A percentile compares a stretch with the other conserved stretches of the same genome.
Conservation (phyloP, 2,329 filamentous ascomycete genomes). For the Lojkania enalia region DNA sequence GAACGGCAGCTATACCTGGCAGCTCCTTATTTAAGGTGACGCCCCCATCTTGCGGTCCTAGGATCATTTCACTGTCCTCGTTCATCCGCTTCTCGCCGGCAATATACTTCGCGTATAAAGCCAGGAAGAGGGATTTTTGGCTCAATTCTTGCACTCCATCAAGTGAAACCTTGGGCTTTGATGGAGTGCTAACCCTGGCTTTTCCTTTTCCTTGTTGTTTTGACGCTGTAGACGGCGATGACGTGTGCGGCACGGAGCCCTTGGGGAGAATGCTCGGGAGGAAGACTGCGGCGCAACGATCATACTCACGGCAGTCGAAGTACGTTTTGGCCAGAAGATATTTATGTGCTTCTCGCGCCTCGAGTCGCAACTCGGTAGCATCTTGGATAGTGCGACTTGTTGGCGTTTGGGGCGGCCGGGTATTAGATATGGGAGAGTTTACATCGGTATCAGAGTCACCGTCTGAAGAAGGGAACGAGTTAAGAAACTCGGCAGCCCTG, state of each 20-base stretch:
- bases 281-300: conserved; percentile 88
- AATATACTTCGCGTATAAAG: conserved; percentile 88
- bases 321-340: conserved; percentile 91
- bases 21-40: conserved; percentile 85
- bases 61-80: conserved; percentile 95
- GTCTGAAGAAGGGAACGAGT: conserved; percentile 69
- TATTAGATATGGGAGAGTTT: conserved; percentile 62
- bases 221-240: conserved; percentile 36
- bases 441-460: conserved; percentile 59
- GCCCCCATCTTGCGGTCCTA: conserved; percentile 88
- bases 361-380: conserved; percentile 72
- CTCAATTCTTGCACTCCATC: conserved; percentile 62
- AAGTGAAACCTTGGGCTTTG: conserved; percentile 37
- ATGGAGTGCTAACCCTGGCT: conserved; percentile 47
- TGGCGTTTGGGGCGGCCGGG: conserved; percentile 50
- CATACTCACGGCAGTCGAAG: conserved; percentile 93
- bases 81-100: conserved; percentile 95
- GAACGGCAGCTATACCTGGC: conserved; percentile 69
- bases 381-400: conserved; percentile 58
- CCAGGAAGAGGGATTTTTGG: conserved; percentile 89
- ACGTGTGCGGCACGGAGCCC: conserved; percentile 59
- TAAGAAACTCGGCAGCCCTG: conserved; percentile 93
- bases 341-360: conserved; percentile 76
- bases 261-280: conserved; percentile 78
- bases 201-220: conserved; percentile 62